Evolutionary conservation across 2,329 filamentous ascomycete species (phyloP), one percentile per base, ranked within the genome.

Genomic region (Colletotrichum tanaceti): DNA sequence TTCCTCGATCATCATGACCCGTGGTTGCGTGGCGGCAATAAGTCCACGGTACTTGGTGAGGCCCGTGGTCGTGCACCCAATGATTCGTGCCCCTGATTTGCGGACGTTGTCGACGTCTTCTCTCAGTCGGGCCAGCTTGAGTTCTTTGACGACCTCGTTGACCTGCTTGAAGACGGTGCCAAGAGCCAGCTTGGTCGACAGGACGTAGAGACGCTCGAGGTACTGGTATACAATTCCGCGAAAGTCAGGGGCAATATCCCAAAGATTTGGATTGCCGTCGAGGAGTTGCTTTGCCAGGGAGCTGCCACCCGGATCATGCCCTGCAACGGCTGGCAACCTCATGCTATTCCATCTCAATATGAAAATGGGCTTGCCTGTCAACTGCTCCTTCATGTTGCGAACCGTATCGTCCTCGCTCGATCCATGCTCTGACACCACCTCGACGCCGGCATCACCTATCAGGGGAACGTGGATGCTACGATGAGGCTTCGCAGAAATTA

Each of bases 41-140:
- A 95, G 82, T 1, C 86, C 87, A 4, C 93, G 88, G 70, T 96
- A 95, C 73, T 97, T 97, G 77, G 90, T 90, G 10, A 97, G 76
- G 1, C 93, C 93, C 0, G 93, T 97, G 0, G 91, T 94, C 0
- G 93, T 97, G 58, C 87, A 86, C 41, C 86, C 86, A 4, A 95
- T 79, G 28, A 93, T 83, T 24, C 86, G 79, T 18, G 85, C 77
- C 0, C 73, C 55, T 18, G 78, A 74, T 1, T 71, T 65, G 3
- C 73, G 73, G n/a, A 87, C 75, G 6, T 82, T 74, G 5, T 74
- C 73, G 10, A 85, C 79, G 67, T 93, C 87, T 43, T 83, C 81
- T 66, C 90, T 85, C 83, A 86, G 91, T 32, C 82, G 85, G 18
- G 85, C 85, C 22, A 86, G 83, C 58, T 86, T 88, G 9, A 88